Conservation (phyloP, 192 early-diverging fungal genomes). For the Coemansia sp. region DNA sequence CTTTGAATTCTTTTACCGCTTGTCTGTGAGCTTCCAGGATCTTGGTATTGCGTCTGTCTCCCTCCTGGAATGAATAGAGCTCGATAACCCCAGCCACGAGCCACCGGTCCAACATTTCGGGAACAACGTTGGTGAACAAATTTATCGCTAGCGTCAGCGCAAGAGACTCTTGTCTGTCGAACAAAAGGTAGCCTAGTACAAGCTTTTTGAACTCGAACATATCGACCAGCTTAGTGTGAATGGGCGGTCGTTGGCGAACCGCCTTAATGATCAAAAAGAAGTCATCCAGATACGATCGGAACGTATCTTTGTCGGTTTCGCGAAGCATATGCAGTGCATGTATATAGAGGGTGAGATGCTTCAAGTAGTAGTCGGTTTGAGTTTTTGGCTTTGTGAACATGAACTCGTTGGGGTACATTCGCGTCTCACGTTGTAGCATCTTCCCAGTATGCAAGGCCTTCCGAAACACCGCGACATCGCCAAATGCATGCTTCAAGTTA, state of each 20-base stretch:
- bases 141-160: conserved; percentile 26
- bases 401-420: conserved; percentile 29
- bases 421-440: background rate
- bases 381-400: conserved; percentile 16
- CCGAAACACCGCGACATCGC: background rate
- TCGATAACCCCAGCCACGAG: conserved; percentile 2
- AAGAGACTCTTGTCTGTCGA: conserved; percentile 19
- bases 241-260: conserved; percentile 30
- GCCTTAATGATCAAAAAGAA: conserved; percentile 52
- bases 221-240: conserved; percentile 18
- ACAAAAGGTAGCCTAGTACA: conserved; percentile 29
- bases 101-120: conserved; percentile 26
- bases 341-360: conserved; percentile 26
- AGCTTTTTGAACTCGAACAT: conserved; percentile 3
- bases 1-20: background rate
- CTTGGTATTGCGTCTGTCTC: background rate
- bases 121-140: conserved; percentile 6
- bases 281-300: conserved; percentile 21
- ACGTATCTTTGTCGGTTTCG: background rate
- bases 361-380: conserved; percentile 14
- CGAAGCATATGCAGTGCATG: conserved; percentile 17
- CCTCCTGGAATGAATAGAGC: background rate
- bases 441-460: conserved; percentile 10
- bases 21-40: background rate
- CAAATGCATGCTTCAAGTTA: conserved; percentile 15